These are phyloP conservation scores for Colletotrichum sublineola DNA, from an alignment of 2,329 filamentous ascomycete species.

Conservation along the genomic window DNA sequence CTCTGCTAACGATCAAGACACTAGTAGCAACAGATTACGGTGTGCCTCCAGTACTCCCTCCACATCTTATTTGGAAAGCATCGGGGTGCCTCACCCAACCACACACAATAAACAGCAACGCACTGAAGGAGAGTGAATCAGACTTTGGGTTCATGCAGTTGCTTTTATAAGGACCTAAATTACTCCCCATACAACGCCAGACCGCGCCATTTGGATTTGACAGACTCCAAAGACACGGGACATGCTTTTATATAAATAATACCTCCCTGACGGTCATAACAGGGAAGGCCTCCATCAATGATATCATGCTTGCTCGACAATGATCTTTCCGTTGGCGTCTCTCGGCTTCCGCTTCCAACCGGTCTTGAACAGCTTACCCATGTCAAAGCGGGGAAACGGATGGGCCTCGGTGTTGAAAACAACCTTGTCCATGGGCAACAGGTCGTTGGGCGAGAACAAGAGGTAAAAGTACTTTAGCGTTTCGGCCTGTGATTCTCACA, in stretches of 20 bases:
- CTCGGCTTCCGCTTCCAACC: slow-evolving; percentile 83
- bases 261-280: slow-evolving; percentile 18
- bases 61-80: not conserved
- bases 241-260: slow-evolving; percentile 35
- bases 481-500: slow-evolving; percentile 75
- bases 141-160: not conserved
- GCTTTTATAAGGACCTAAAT: slow-evolving; percentile 5
- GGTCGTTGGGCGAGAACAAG: slow-evolving; percentile 85
- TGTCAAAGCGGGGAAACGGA: slow-evolving; percentile 87
- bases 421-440: slow-evolving; percentile 86
- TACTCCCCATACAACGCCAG: slow-evolving; percentile 32
- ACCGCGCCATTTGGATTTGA: slow-evolving; percentile 10
- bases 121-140: not conserved
- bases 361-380: slow-evolving; percentile 81
- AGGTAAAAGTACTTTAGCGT: slow-evolving; percentile 98
- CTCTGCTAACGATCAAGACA: not conserved
- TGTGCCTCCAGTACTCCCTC: no score
- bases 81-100: not conserved
- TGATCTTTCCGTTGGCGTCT: slow-evolving; percentile 59
- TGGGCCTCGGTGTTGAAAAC: slow-evolving; percentile 98
- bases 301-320: slow-evolving; percentile 41
- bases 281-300: slow-evolving; percentile 18
- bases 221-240: slow-evolving; percentile 23
- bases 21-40: not conserved
- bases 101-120: not conserved